Evolutionary conservation across 257 asterid genomes (phyloP).

Genomic region (Marsdenia floribunda): DNA sequence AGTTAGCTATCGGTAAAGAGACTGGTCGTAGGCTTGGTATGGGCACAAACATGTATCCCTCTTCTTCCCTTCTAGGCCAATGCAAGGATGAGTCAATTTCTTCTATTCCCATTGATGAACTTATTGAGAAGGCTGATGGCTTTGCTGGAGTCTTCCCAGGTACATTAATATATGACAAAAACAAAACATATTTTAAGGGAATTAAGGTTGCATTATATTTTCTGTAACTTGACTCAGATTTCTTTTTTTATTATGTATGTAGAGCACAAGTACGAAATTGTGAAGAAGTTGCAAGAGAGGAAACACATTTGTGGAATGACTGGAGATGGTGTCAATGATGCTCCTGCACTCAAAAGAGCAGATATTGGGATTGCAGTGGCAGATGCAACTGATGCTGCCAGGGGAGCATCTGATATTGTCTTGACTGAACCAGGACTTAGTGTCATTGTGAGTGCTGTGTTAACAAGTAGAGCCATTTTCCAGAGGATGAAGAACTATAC

Average conservation of each 20-base stretch:
- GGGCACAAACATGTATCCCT: conserved; percentile 99
- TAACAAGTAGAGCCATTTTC: conserved; percentile 87
- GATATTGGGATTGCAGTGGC: conserved; percentile 92
- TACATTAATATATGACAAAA: conserved; percentile 6
- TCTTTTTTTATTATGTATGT: not conserved
- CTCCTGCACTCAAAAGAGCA: conserved; percentile 84
- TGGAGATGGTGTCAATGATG: conserved; percentile 91
- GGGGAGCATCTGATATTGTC: conserved; percentile 84
- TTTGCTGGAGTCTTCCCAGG: conserved; percentile 98
- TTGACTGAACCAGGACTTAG: conserved; percentile 88
- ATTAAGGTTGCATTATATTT: not conserved
- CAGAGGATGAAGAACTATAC: conserved; percentile 94
- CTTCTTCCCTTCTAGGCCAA: conserved; percentile 83
- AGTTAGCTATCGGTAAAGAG: conserved; percentile 85
- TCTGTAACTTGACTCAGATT: not conserved
- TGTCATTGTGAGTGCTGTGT: conserved; percentile 76
- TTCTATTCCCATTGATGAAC: conserved; percentile 72
- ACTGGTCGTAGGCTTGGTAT: conserved; percentile 89
- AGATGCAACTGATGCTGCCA: conserved; percentile 87
- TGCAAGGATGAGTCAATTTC: conserved; percentile 63
- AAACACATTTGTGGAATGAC: conserved; percentile 92
- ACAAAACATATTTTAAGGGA: not conserved
- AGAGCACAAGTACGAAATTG: conserved; percentile 90
- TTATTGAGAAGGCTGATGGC: conserved; percentile 90
- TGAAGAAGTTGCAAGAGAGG: conserved; percentile 70